Base-by-base conservation (phyloP, 805 yeast species). In the Lipomyces kockii region DNA sequence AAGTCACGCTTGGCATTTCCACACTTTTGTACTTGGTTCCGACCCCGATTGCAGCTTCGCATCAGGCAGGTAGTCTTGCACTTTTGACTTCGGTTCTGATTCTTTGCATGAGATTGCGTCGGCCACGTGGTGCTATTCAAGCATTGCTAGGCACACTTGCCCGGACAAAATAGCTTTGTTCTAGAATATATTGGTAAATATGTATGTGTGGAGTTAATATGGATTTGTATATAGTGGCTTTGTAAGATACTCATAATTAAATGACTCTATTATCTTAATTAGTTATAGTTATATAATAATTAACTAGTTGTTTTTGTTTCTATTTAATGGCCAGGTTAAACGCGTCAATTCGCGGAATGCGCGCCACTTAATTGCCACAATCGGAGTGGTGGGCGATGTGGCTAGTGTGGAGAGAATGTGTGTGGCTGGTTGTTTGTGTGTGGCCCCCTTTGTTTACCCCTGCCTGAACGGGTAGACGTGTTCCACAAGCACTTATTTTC, bases 51-150 rank as follows among this genome's bases (percentile, higher is more conserved):
- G 99, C 97, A 1, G 96, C 98, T 3, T 86, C 92, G 5, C 99
- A 95, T 77, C 99, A 95, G 82, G 97, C 97, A 8, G 98, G 98
- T 73, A 97, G 98, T 1, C 80, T 95, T 73, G 97, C 96, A 0
- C 82, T 95, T 60, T 82, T 95, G 73, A 93, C 99, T 0, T 83
- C 90, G 17, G 85, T 92, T n/a, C 81, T 94, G 66, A 82, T 89
- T 11, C 80, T 87, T 63, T 84, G 86, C 11, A 82, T 86, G 65
- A 83, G 85, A 63, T 78, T 90, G 72, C 82, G 69, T 6, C 54
- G 55, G 27, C 71, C 71, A 6, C 58, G 69, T 1, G 63, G 25
- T 22, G n/a, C 51, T 20, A n/a, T 58, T 3, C 49, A n/a, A 25
- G 22, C 17, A 25, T 25, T 46, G 55, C 52, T 58, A n/a, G 35